Conservation (phyloP, 2,329 filamentous ascomycete species). For the Cytospora paraplurivora region DNA sequence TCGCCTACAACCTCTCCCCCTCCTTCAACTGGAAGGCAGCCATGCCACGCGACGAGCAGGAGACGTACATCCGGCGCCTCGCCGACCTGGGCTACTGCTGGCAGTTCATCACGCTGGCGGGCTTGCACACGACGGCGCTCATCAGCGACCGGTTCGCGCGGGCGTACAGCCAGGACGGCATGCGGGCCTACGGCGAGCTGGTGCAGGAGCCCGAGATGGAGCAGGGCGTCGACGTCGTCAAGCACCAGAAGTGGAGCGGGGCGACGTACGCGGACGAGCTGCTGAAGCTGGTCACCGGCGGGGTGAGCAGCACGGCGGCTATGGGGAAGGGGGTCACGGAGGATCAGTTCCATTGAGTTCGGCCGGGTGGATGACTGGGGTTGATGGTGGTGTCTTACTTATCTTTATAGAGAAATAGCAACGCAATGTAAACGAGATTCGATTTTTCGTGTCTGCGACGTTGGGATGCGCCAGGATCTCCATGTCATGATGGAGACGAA, state of each 20-base stretch:
- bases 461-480: no score
- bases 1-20: constrained; percentile 96
- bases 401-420: background rate
- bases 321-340: constrained; percentile 99
- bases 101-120: constrained; percentile 99
- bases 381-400: background rate
- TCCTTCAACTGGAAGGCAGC: constrained; percentile 99
- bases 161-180: constrained; percentile 79
- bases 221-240: constrained; percentile 87
- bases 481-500: no score
- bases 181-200: constrained; percentile 95
- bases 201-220: constrained; percentile 98
- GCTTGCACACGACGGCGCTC: constrained; percentile 91
- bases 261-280: constrained; percentile 93
- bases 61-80: constrained; percentile 94
- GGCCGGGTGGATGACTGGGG: background rate
- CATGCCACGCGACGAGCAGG: constrained; percentile 88
- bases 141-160: constrained; percentile 87
- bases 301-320: constrained; percentile 86
- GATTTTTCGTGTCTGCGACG: background rate
- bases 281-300: constrained; percentile 95
- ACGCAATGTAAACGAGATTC: background rate
- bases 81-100: constrained; percentile 92
- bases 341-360: constrained; percentile 77
- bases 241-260: constrained; percentile 98